Evolutionary conservation across 2,329 filamentous ascomycete genomes (phyloP).

Genomic region (Acephala macrosclerotiorum): DNA sequence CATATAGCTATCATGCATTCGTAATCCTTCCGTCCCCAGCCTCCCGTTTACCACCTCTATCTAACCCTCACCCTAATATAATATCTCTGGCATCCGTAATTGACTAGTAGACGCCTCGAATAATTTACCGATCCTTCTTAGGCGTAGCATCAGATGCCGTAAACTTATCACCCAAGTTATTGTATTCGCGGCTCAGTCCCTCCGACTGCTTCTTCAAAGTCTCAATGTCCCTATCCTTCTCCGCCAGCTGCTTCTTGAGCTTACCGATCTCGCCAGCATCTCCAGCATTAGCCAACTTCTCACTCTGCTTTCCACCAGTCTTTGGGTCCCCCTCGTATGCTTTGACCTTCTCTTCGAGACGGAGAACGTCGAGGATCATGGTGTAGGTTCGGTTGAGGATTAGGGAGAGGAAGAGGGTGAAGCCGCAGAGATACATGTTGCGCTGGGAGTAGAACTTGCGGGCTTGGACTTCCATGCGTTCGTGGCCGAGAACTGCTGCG

Average conservation of each 20-base stretch:
- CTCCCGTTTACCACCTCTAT: neutral
- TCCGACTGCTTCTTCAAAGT: conserved; percentile 92
- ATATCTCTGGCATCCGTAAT: neutral
- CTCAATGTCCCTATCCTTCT: conserved; percentile 84
- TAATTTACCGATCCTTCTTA: conserved; percentile 60
- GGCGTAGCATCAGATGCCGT: conserved; percentile 60
- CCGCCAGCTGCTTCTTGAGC: conserved; percentile 70
- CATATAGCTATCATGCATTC: neutral
- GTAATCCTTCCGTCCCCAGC: neutral
- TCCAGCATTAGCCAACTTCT: conserved; percentile 75
- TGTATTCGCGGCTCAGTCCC: conserved; percentile 84
- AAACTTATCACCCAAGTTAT: conserved; percentile 84
- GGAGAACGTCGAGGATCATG: conserved; percentile 63
- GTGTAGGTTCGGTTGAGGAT: conserved; percentile 99
- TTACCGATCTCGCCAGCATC: conserved; percentile 77
- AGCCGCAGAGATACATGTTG: conserved; percentile 99
- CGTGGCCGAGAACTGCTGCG: conserved; percentile 81
- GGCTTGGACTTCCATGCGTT: conserved; percentile 97
- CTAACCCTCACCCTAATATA: conserved; percentile 1
- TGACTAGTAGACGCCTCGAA: neutral
- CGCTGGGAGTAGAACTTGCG: conserved; percentile 99
- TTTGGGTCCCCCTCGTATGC: conserved; percentile 73
- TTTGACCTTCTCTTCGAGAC: conserved; percentile 92
- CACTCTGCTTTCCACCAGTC: conserved; percentile 69
- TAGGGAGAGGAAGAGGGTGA: conserved; percentile 97